Conservation (phyloP, 2,329 filamentous ascomycete genomes). For the Ophiostoma ulmi region DNA sequence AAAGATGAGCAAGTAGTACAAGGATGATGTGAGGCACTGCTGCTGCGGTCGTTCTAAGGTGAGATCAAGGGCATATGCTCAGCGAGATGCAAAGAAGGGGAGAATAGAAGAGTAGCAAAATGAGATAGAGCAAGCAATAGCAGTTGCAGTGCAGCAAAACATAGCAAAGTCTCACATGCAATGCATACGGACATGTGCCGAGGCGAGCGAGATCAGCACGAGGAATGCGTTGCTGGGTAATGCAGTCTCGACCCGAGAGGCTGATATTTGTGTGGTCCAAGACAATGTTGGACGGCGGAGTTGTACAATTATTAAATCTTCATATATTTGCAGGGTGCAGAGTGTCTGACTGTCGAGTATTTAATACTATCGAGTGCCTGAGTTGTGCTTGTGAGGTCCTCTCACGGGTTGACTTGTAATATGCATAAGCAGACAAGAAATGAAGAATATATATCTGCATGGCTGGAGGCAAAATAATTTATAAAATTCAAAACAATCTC, state of each 20-base stretch:
- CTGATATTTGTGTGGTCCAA: background rate
- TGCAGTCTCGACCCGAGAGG: background rate
- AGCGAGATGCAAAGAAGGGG: background rate
- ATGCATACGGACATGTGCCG: background rate
- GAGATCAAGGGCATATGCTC: background rate
- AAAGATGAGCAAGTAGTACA: background rate
- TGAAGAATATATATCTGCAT: background rate
- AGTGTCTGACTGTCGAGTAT: background rate
- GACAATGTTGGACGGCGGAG: background rate
- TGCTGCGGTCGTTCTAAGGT: background rate
- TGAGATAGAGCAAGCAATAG: background rate
- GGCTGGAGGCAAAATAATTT: background rate
- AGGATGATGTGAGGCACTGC: background rate
- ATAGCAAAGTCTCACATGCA: background rate
- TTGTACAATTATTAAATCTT: background rate
- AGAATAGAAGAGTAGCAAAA: background rate
- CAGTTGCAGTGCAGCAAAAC: background rate
- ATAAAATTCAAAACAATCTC: background rate
- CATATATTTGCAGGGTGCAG: no score
- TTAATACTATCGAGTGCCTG: background rate
- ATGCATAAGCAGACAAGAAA: background rate
- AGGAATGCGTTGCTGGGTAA: constrained; percentile 12
- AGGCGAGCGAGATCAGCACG: background rate
- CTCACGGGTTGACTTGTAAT: background rate
- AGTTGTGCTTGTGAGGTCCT: background rate